Evolutionary conservation across 495 filamentous ascomycete species (phyloP).

Genomic region (Annulohypoxylon moriforme): DNA sequence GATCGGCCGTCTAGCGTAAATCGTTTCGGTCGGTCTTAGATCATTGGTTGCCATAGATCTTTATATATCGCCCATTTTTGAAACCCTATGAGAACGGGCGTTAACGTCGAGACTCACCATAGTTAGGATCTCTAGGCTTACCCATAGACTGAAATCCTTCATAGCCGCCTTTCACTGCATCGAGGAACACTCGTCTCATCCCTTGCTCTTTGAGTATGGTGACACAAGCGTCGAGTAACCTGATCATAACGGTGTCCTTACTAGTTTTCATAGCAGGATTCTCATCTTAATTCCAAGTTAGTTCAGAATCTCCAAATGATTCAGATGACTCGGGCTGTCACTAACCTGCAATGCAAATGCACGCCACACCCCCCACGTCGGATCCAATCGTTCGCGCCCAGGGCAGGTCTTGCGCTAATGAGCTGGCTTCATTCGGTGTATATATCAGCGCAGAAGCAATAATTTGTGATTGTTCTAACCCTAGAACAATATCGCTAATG

Average conservation of each 20-base stretch:
- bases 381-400: slow-evolving; percentile 67
- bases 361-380: slow-evolving; percentile 69
- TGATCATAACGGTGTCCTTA: slow-evolving; percentile 58
- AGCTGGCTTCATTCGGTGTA: slow-evolving; percentile 61
- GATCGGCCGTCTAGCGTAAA: not conserved
- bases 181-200: slow-evolving; percentile 58
- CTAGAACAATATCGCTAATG: slow-evolving; percentile 63
- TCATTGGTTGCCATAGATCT: slow-evolving; percentile 56
- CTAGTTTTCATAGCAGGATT: slow-evolving; percentile 50
- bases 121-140: slow-evolving; percentile 37
- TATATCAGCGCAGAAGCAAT: slow-evolving; percentile 69
- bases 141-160: slow-evolving; percentile 60
- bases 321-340: slow-evolving; percentile 10
- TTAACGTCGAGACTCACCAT: not conserved
- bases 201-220: slow-evolving; percentile 51
- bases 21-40: slow-evolving; percentile 33
- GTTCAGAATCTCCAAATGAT: slow-evolving; percentile 17
- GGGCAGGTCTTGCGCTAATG: slow-evolving; percentile 66
- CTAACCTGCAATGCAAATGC: slow-evolving; percentile 66
- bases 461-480: slow-evolving; percentile 56
- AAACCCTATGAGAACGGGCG: slow-evolving; percentile 52
- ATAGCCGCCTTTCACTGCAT: slow-evolving; percentile 57
- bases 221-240: slow-evolving; percentile 59
- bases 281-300: slow-evolving; percentile 47
- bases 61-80: slow-evolving; percentile 63